Conservation (phyloP, 2,329 filamentous ascomycete genomes). For the Talaromyces marneffei region DNA sequence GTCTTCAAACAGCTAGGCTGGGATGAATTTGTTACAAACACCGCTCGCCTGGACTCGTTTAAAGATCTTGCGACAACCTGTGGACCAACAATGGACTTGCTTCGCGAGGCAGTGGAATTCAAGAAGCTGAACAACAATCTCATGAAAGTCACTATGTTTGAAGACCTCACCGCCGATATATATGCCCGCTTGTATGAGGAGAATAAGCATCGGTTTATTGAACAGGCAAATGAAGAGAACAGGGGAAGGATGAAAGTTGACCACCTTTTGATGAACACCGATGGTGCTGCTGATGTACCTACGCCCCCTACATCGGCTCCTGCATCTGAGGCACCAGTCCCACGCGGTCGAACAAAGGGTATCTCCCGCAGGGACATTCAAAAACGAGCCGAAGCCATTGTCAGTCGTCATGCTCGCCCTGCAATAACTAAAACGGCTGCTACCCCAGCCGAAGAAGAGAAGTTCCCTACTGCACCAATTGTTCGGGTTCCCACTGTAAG, state of each 20-base stretch:
- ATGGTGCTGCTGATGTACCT: slow-evolving; percentile 26
- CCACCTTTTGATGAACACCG: slow-evolving; percentile 39
- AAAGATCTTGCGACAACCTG: slow-evolving; percentile 46
- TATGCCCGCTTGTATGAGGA: slow-evolving; percentile 58
- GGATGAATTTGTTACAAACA: slow-evolving; percentile 59
- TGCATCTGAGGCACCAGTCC: slow-evolving; percentile 29
- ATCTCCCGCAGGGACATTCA: slow-evolving; percentile 56
- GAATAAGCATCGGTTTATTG: slow-evolving; percentile 34
- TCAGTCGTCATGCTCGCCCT: slow-evolving; percentile 35
- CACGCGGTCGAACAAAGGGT: slow-evolving; percentile 47
- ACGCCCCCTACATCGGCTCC: slow-evolving; percentile 28
- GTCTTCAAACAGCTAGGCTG: slow-evolving; percentile 59
- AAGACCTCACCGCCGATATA: slow-evolving; percentile 88
- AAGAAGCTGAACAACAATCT: slow-evolving; percentile 78
- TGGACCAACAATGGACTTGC: slow-evolving; percentile 51
- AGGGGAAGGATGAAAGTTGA: slow-evolving; percentile 45
- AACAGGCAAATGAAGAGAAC: slow-evolving; percentile 40
- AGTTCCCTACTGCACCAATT: slow-evolving; percentile 19
- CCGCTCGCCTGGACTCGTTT: slow-evolving; percentile 56
- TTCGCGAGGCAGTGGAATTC: slow-evolving; percentile 62
- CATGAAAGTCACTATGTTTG: slow-evolving; percentile 78
- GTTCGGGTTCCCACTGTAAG: slow-evolving; percentile 17
- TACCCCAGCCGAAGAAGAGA: slow-evolving; percentile 24
- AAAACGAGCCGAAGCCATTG: slow-evolving; percentile 53
- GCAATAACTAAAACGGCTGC: slow-evolving; percentile 21